Evolutionary conservation across 1,139 yeast genomes (phyloP).

Genomic region (Meyerozyma elateridarum): DNA sequence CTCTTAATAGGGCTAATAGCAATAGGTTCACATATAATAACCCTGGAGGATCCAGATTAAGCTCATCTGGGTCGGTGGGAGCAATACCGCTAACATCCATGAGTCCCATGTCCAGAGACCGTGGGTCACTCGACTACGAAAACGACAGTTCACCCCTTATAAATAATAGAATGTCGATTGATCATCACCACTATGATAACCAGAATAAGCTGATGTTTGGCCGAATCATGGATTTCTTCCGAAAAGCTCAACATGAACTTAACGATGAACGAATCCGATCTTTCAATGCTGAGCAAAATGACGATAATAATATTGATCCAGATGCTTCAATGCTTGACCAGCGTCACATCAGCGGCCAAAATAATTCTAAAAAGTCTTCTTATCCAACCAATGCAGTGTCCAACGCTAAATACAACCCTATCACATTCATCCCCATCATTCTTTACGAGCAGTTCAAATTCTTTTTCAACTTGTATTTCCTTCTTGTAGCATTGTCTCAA

Average conservation of each 20-base stretch:
- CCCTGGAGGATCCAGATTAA: conserved; percentile 16
- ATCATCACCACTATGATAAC: conserved; percentile 10
- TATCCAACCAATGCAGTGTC: conserved; percentile 82
- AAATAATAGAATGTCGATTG: conserved; percentile 5
- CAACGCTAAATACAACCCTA: conserved; percentile 89
- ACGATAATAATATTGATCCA: conserved; percentile 5
- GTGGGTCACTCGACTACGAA: conserved; percentile 7
- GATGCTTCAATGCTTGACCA: conserved; percentile 14
- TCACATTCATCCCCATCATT: conserved; percentile 83
- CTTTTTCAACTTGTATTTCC: conserved; percentile 88
- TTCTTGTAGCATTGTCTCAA: conserved; percentile 91
- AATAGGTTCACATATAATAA: conserved; percentile 20
- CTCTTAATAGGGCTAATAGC: conserved; percentile 36
- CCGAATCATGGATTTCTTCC: conserved; percentile 18
- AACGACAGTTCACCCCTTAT: conserved; percentile 30
- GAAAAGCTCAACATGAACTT: conserved; percentile 24
- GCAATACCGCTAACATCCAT: conserved; percentile 28
- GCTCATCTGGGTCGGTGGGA: conserved; percentile 24
- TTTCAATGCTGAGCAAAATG: conserved; percentile 5
- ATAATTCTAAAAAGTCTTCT: conserved; percentile 14
- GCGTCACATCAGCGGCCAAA: conserved; percentile 36
- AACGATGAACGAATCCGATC: conserved; percentile 21
- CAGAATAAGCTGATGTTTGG: conserved; percentile 9
- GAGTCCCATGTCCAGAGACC: conserved; percentile 4
- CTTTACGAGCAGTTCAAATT: conserved; percentile 95